phyloP scores from a whole-genome alignment of 768 basidiomycete species.

The Gymnopilus dilepis region DNA sequence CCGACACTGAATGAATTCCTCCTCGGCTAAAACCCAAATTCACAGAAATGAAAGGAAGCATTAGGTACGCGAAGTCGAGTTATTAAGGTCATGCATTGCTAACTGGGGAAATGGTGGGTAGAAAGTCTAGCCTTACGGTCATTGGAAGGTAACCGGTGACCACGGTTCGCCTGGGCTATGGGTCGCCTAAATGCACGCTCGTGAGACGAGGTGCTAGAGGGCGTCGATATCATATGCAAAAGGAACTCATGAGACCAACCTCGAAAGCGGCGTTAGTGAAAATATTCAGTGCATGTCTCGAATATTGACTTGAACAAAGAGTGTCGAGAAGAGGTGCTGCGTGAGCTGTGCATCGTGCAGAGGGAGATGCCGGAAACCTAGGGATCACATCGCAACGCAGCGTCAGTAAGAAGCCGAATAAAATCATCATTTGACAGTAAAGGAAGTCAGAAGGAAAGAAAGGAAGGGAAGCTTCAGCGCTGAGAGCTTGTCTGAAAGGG shows the following conservation, averaged over 20 bases:
- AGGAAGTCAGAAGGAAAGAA: not conserved
- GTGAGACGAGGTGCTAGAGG: not conserved
- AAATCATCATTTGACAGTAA: not conserved
- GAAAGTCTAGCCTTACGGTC: not conserved
- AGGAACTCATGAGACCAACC: not conserved
- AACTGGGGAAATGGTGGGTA: not conserved
- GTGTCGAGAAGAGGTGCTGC: constrained; percentile 90
- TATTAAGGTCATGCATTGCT: not conserved
- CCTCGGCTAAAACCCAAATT: constrained; percentile 5
- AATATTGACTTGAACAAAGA: constrained; percentile 80
- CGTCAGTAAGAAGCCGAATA: not conserved
- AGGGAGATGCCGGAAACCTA: constrained; percentile 91
- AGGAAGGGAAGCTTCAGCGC: not conserved
- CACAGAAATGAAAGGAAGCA: not conserved
- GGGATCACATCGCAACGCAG: not conserved
- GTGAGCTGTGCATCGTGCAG: constrained; percentile 88
- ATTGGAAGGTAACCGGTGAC: not conserved
- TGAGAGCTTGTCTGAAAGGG: not conserved
- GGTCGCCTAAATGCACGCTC: not conserved
- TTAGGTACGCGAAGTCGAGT: not conserved
- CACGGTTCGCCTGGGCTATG: not conserved
- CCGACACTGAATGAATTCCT: not conserved
- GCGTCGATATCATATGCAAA: not conserved
- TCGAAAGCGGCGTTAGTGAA: not conserved
- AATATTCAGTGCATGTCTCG: constrained; percentile 21